A percentile compares a stretch with the other conserved stretches of the same genome.
Conservation (phyloP, 495 filamentous ascomycete species). For the Aspergillus conjunctus region DNA sequence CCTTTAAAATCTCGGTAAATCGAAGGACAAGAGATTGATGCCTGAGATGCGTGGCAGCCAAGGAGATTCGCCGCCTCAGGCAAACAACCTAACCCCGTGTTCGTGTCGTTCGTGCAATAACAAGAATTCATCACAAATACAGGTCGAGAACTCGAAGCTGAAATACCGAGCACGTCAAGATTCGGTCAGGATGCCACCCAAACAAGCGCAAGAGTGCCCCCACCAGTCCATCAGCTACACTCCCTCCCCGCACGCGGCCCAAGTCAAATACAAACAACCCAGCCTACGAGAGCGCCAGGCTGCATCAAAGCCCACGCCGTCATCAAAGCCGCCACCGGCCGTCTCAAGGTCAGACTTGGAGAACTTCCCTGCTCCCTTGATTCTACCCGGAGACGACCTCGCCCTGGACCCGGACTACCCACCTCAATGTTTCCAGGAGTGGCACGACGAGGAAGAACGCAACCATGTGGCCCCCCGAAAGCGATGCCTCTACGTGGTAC, state of each 20-base stretch:
- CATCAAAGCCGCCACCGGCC: neutral
- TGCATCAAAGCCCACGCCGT: neutral
- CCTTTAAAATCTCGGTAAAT: too few species aligned
- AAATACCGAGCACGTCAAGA: too few species aligned
- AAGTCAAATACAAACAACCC: constrained; percentile 17
- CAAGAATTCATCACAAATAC: too few species aligned
- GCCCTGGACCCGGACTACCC: constrained; percentile 54
- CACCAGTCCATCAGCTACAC: constrained; percentile 9
- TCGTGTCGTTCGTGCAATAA: too few species aligned
- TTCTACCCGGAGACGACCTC: constrained; percentile 64
- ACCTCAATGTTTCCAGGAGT: constrained; percentile 59
- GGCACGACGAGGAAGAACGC: constrained; percentile 50
- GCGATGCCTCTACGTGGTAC: constrained; percentile 58
- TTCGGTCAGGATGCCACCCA: neutral
- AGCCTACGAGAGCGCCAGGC: constrained; percentile 4
- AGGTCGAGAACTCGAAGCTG: too few species aligned
- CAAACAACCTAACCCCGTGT: too few species aligned
- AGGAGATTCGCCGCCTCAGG: too few species aligned
- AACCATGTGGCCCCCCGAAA: constrained; percentile 53
- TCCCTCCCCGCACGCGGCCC: constrained; percentile 13
- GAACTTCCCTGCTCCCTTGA: constrained; percentile 59
- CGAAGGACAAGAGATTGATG: too few species aligned
- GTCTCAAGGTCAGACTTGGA: neutral
- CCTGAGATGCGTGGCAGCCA: too few species aligned
- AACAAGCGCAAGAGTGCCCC: neutral